Conservation (phyloP, 345 rosid genomes). For the Salix koriyanagi region DNA sequence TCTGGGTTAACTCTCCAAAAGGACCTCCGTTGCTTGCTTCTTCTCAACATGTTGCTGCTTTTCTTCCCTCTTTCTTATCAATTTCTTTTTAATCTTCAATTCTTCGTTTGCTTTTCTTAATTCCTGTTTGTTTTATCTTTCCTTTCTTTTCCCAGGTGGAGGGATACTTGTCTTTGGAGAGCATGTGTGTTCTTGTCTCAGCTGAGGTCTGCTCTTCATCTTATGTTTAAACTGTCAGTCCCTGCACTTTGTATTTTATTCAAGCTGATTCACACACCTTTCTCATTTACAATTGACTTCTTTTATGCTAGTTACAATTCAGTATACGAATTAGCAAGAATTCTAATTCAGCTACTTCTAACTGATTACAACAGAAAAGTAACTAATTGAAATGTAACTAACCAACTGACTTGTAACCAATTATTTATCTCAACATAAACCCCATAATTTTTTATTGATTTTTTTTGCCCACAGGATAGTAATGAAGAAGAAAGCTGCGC, state of each 20-base stretch:
- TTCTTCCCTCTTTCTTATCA: background rate
- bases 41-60: constrained; percentile 33
- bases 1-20: constrained; percentile 46
- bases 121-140: background rate
- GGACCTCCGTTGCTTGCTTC: constrained; percentile 20
- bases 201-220: constrained; percentile 31
- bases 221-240: background rate
- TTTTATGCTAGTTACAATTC: no score
- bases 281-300: no score
- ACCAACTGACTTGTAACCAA: no score
- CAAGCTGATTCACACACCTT: no score
- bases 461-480: constrained; percentile 24
- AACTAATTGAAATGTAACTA: no score
- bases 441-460: background rate
- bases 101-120: background rate
- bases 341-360: no score
- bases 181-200: constrained; percentile 33
- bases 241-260: no score
- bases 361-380: no score
- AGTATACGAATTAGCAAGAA: no score
- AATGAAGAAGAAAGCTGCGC: constrained; percentile 16
- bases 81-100: no score
- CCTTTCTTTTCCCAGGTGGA: constrained; percentile 29
- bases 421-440: background rate
- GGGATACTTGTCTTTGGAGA: constrained; percentile 68